phyloP scores from a whole-genome alignment of 139 green algal species.

The Chlorella sp. region DNA sequence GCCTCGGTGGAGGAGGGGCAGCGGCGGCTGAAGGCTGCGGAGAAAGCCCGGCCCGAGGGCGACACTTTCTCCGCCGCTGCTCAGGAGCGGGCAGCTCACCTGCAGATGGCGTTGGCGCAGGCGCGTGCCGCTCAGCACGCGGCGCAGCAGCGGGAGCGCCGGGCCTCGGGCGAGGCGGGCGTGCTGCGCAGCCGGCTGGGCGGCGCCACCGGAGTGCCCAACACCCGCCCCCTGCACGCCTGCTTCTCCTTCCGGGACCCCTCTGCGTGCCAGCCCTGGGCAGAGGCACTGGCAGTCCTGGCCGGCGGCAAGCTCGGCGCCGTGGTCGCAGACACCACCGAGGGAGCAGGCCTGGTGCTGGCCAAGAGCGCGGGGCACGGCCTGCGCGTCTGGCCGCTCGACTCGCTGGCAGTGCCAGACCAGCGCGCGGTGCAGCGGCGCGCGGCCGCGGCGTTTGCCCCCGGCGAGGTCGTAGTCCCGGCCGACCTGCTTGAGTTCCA shows the following conservation, averaged over 20 bases:
- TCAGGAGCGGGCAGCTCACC: too few species aligned
- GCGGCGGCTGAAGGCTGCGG: too few species aligned
- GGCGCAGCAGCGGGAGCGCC: background rate
- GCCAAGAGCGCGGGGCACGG: background rate
- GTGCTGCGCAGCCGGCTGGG: background rate
- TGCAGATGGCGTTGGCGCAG: too few species aligned
- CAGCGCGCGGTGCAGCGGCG: background rate
- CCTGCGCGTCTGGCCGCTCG: constrained; percentile 48
- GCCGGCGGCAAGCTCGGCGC: background rate
- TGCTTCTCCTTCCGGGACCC: constrained; percentile 11
- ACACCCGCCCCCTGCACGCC: background rate
- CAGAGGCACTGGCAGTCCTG: background rate
- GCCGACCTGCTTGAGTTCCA: constrained; percentile 36
- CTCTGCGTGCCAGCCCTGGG: background rate
- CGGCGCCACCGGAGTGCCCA: background rate
- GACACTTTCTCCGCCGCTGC: too few species aligned
- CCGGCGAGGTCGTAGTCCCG: constrained; percentile 20
- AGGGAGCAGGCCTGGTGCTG: constrained; percentile 1
- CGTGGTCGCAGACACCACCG: constrained; percentile 9
- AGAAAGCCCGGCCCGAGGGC: too few species aligned
- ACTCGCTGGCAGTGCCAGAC: constrained; percentile 24
- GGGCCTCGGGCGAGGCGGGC: background rate
- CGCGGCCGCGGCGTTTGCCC: background rate
- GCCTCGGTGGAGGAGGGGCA: too few species aligned
- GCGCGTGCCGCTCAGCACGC: background rate